A percentile compares a stretch with the other conserved stretches of the same genome.
phyloP scores from a whole-genome alignment of 2,329 filamentous ascomycete genomes.

The Eutypa lata region DNA sequence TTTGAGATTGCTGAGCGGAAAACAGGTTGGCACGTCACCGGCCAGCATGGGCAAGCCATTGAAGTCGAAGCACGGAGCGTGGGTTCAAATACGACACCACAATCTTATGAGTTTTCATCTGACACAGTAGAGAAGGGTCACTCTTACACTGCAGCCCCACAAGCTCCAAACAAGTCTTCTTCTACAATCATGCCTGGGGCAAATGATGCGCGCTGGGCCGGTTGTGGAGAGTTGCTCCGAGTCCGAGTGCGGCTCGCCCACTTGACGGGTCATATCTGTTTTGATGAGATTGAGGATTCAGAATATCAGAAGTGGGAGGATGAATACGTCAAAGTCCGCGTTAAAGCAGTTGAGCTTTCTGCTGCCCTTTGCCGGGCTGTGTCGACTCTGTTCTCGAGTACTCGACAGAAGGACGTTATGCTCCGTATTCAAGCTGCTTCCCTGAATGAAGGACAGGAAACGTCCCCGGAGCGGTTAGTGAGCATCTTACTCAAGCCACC shows the following conservation, averaged over 20 bases:
- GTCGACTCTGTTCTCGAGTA: too few relatives aligned
- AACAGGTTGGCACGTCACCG: background rate
- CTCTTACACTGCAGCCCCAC: too few relatives aligned
- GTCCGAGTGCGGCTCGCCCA: background rate
- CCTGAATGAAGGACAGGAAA: too few relatives aligned
- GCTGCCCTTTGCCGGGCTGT: background rate
- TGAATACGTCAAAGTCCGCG: conserved; percentile 7
- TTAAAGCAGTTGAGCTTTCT: background rate
- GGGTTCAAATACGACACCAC: too few relatives aligned
- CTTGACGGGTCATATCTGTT: background rate
- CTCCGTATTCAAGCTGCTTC: too few relatives aligned
- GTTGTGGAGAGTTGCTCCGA: background rate
- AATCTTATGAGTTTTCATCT: background rate
- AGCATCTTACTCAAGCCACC: background rate
- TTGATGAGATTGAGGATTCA: background rate
- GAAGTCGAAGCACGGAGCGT: too few relatives aligned
- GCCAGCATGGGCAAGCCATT: too few relatives aligned
- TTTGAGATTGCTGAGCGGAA: conserved; percentile 7
- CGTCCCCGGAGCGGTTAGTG: background rate
- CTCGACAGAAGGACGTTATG: background rate
- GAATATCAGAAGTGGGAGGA: conserved; percentile 9
- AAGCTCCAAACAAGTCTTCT: too few relatives aligned
- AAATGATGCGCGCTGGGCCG: background rate
- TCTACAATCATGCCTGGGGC: too few relatives aligned
- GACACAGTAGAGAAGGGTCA: too few relatives aligned